A percentile compares a stretch with the other conserved stretches of the same genome.
Conservation (phyloP, 164 flowering plant species). For the Saururus chinensis region DNA sequence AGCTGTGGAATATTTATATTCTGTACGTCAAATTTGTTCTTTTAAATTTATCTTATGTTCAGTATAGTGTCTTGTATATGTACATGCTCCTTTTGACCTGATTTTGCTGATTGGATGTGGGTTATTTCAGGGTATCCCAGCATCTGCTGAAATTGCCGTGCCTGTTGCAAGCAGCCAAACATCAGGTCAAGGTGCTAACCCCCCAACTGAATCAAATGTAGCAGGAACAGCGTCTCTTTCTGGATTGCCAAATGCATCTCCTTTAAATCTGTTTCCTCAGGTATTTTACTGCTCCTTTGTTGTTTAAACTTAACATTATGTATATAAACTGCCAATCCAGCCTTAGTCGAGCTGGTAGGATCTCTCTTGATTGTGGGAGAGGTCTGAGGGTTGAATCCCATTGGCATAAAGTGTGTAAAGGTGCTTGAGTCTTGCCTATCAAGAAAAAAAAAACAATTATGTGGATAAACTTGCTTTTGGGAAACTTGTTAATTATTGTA, state of each 20-base stretch:
- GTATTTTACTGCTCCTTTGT: conserved; percentile 21
- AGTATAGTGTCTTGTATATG: conserved; percentile 1
- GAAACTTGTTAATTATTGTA: background rate
- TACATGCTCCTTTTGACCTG: background rate
- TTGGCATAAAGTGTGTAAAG: too few relatives aligned
- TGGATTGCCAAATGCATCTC: conserved; percentile 83
- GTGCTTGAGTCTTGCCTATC: too few relatives aligned
- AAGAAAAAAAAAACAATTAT: too few relatives aligned
- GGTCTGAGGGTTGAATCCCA: too few relatives aligned
- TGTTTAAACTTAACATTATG: too few relatives aligned
- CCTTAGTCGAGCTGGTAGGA: too few relatives aligned
- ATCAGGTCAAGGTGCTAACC: conserved; percentile 17
- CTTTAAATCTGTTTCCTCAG: conserved; percentile 93
- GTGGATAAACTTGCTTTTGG: background rate
- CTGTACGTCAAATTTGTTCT: conserved; percentile 37
- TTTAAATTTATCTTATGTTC: background rate
- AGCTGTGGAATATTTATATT: conserved; percentile 90
- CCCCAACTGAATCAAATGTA: conserved; percentile 25
- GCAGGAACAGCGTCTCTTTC: conserved; percentile 36
- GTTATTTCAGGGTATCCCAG: conserved; percentile 76
- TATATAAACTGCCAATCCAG: too few relatives aligned
- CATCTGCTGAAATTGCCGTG: conserved; percentile 62
- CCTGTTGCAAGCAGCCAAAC: conserved; percentile 37
- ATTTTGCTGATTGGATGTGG: background rate
- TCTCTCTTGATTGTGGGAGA: too few relatives aligned